Base-by-base conservation (phyloP, 148 eudicot genomes). In the Amaranthus hypochondriacus region DNA sequence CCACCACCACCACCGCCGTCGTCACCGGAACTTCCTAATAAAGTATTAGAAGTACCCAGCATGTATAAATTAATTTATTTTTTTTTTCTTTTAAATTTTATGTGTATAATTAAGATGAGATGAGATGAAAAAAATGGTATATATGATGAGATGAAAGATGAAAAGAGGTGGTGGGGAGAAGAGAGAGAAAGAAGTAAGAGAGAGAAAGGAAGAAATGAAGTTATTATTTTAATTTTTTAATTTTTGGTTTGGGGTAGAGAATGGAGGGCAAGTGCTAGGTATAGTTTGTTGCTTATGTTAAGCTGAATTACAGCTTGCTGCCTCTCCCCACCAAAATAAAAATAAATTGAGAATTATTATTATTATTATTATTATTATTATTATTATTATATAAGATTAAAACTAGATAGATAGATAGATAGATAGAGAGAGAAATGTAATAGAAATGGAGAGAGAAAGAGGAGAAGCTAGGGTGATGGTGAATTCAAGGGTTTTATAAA, bases 401-500 rank as follows among this genome's bases (percentile, higher is more conserved):
- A 47, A 60, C 8, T 15, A 46, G 0, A 62, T 48, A 52, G 54
- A 57, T 47, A 68, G 5, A 48, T 21, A 75, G 70, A 70, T 28
- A 42, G 39, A 64, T 10, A 68, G 66, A 10, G 9, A 44, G 39
- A 28, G 56, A 51, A 49, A 56, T 28, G 61, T 15, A 42, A 44
- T 13, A 21, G 51, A 53, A 48, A 9, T n/a, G 66, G 54, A 7
- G 47, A 46, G 50, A 49, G 56, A 68, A 53, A 47, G 75, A 73
- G 71, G 76, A 65, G 62, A 74, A 49, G 51, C 58, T 56, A 48
- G 69, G 73, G 57, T 63, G 84, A 80, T 77, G 92, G 92, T 92
- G 94, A 92, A 89, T 83, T 92, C 87, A 83, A 76, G 87, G 92
- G 90, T 84, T 88, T 89, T 89, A 90, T 87, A 84, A 87, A 82